Evolutionary conservation across 352 stramenopile genomes (phyloP), one percentile per base, ranked within the genome.

Genomic region (Peronospora tabacina): DNA sequence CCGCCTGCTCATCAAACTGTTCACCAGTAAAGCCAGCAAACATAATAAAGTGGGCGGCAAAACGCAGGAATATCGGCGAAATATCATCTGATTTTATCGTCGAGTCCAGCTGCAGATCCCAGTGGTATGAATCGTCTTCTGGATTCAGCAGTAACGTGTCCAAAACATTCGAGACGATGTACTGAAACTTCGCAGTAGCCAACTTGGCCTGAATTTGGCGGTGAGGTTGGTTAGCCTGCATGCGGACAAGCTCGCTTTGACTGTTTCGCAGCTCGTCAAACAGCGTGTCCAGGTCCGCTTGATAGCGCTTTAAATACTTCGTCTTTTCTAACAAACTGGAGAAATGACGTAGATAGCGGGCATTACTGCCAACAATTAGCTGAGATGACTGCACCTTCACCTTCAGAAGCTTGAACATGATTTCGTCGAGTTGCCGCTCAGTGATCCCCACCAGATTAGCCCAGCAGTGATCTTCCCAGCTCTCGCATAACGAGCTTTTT

Each of bases 401-500:
- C 53, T 86, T 73, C 1, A 89, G 57, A 22, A 91, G 52, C 30
- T 83, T 82, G 46, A 72, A 66, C 17, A 91, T 42, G 2, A 73
- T 65, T 28, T 87, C 76, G 38, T 94, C 82, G n/a, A 85, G 52
- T 50, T 89, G 63, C 13, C 81, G 67, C 29, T 88, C 78, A 1
- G 66, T 81, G 29, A 87, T 82, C 4, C 68, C 78, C 16, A 82
- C 65, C 6, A 91, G 49, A 48, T 84, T 85, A 15, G 78, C 80
- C 82, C 82, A 94, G 49, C 80, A 87, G 46, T 94, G 82, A 40
- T 94, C 78, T 45, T 94, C 82, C 82, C 82, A 94, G 26, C 36
- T 87, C 40, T 84, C 76, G 22, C 78, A 90, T n/a, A 88, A 39
- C 36, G 70, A 59, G 13, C 75, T 90, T 37, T 72, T 66, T 1